Conservation (phyloP, 495 filamentous ascomycete genomes). For the Penicillium mononematosum region DNA sequence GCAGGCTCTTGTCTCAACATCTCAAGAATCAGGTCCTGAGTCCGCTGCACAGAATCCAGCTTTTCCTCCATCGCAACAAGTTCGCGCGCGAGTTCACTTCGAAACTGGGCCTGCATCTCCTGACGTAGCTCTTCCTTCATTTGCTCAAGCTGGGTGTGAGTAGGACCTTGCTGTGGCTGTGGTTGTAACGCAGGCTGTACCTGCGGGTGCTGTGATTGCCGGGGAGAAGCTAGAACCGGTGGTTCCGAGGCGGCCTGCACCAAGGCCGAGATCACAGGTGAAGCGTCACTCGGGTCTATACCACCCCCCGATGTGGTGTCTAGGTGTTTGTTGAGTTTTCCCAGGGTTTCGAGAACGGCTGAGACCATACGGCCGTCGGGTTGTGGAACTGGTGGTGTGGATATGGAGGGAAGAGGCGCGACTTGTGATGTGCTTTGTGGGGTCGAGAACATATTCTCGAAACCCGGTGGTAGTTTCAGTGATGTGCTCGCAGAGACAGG, state of each 20-base stretch:
- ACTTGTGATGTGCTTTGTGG: slow-evolving; percentile 5
- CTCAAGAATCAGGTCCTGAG: slow-evolving; percentile 48
- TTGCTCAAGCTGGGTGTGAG: slow-evolving; percentile 13
- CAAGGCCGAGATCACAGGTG: slow-evolving; percentile 26
- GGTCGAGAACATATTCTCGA: slow-evolving; percentile 40
- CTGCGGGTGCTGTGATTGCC: background rate
- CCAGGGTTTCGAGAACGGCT: slow-evolving; percentile 39
- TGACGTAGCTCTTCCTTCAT: slow-evolving; percentile 40
- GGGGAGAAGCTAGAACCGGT: background rate
- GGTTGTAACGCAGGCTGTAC: background rate
- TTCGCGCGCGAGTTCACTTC: slow-evolving; percentile 34
- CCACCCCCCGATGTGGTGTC: slow-evolving; percentile 24
- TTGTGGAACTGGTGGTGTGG: slow-evolving; percentile 8
- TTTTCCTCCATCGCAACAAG: slow-evolving; percentile 37
- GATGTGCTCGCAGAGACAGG: slow-evolving; percentile 5
- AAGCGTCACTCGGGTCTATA: slow-evolving; percentile 16
- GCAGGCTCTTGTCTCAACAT: slow-evolving; percentile 45
- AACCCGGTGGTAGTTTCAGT: slow-evolving; percentile 39
- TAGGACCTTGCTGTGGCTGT: background rate
- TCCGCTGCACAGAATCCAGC: slow-evolving; percentile 43
- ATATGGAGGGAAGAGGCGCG: background rate
- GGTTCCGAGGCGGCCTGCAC: slow-evolving; percentile 24
- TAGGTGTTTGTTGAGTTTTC: slow-evolving; percentile 42
- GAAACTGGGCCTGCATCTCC: slow-evolving; percentile 36
- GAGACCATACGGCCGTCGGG: slow-evolving; percentile 28